Evolutionary conservation across 345 rosid genomes (phyloP).

Genomic region (Citrus inodora): DNA sequence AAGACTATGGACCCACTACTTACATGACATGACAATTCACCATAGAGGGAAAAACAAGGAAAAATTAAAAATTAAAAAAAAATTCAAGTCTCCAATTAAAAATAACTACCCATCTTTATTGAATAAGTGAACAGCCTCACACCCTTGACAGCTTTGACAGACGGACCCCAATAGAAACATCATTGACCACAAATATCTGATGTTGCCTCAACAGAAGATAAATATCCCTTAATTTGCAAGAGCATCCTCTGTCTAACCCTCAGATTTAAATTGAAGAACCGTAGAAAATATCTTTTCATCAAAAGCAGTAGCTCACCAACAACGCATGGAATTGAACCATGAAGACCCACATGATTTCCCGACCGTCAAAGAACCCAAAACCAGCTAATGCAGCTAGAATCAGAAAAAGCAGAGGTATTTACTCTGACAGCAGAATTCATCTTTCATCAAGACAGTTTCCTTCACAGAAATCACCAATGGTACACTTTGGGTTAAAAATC

Average conservation of each 20-base stretch:
- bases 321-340: slow-evolving; percentile 15
- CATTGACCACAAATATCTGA: slow-evolving; percentile 19
- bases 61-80: background rate
- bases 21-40: slow-evolving; percentile 3
- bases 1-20: background rate
- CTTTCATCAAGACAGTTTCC: slow-evolving; percentile 15
- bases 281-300: slow-evolving; percentile 4
- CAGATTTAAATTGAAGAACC: slow-evolving; percentile 8
- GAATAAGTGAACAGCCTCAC: slow-evolving; percentile 29
- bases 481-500: slow-evolving; percentile 13
- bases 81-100: slow-evolving; percentile 18
- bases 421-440: slow-evolving; percentile 11
- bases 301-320: slow-evolving; percentile 10
- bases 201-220: slow-evolving; percentile 21
- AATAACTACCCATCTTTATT: slow-evolving; percentile 29
- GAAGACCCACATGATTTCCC: slow-evolving; percentile 18
- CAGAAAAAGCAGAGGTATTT: slow-evolving; percentile 9
- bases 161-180: slow-evolving; percentile 16
- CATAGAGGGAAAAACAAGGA: background rate
- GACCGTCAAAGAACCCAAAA: slow-evolving; percentile 16
- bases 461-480: slow-evolving; percentile 3
- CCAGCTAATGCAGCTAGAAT: slow-evolving; percentile 21
- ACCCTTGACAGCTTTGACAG: slow-evolving; percentile 27
- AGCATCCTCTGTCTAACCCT: slow-evolving; percentile 1
- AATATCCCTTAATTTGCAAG: slow-evolving; percentile 23